Percentiles rank a stretch among this genome's conserved stretches.
Evolutionary conservation across 2,329 filamentous ascomycete species (phyloP).

Genomic region (Chalaropsis thielavioides): DNA sequence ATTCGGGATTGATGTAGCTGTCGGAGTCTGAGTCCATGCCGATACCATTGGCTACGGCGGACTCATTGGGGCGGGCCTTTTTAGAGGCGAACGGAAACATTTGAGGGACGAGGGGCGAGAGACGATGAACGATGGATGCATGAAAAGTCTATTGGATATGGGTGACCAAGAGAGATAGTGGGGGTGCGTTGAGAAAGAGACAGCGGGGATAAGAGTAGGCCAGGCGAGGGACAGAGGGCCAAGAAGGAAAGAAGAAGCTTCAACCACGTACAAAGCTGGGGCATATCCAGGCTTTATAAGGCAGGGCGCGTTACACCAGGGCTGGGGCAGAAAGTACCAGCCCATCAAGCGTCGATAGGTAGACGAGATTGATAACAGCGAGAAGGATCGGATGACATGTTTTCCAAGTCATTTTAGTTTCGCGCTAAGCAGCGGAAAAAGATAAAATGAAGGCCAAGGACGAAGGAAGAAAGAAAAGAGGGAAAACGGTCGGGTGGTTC

Average conservation of each 20-base stretch:
- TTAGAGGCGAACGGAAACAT: not conserved
- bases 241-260: not conserved
- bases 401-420: not conserved
- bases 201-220: not conserved
- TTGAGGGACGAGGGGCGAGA: not conserved
- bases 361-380: not conserved
- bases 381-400: not conserved
- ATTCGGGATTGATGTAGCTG: slow-evolving; percentile 12
- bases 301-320: not conserved
- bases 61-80: not conserved
- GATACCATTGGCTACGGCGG: too few relatives aligned
- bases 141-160: too few relatives aligned
- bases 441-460: not conserved
- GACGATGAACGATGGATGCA: not conserved
- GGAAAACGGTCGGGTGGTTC: not conserved
- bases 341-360: not conserved
- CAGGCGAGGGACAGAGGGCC: not conserved
- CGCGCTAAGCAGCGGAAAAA: not conserved
- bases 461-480: not conserved
- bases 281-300: not conserved
- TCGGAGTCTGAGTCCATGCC: not conserved
- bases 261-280: not conserved
- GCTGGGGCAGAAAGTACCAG: not conserved
- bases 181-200: not conserved
- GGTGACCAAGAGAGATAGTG: not conserved